Conservation (phyloP, 495 filamentous ascomycete genomes). For the Lasiosphaeria ovina region DNA sequence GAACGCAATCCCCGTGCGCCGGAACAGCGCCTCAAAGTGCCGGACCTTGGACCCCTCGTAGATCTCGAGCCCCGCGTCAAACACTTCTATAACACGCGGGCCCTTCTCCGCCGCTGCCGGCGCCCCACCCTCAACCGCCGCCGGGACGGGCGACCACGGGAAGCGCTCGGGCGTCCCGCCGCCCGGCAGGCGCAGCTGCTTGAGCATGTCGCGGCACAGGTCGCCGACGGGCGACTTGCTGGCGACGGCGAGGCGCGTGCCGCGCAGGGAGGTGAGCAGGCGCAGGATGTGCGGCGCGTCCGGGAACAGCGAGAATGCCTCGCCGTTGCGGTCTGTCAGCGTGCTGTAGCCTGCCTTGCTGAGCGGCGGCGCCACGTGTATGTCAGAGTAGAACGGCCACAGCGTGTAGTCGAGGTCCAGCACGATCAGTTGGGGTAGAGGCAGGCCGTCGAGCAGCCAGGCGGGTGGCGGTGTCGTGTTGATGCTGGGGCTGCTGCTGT, state of each 20-base stretch:
- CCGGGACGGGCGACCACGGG: no score
- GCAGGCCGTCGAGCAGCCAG: conserved; percentile 67
- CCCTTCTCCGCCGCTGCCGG: conserved; percentile 32
- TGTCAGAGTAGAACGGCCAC: conserved; percentile 98
- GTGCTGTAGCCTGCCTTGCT: conserved; percentile 57
- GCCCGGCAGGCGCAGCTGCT: conserved; percentile 58
- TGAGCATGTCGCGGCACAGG: conserved; percentile 76
- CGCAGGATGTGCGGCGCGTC: conserved; percentile 72
- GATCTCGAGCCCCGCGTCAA: conserved; percentile 80
- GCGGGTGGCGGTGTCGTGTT: background rate
- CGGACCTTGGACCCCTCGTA: conserved; percentile 83
- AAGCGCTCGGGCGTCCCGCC: background rate
- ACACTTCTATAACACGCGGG: conserved; percentile 65
- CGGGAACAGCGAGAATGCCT: conserved; percentile 77
- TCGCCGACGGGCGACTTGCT: conserved; percentile 82
- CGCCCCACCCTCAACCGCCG: background rate
- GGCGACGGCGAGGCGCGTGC: conserved; percentile 70
- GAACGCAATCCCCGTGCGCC: conserved; percentile 63
- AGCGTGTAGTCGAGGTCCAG: conserved; percentile 98
- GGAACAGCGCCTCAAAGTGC: conserved; percentile 73
- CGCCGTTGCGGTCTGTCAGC: conserved; percentile 61
- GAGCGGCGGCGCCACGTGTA: conserved; percentile 80
- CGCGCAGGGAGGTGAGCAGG: conserved; percentile 44
- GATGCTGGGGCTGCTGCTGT: conserved; percentile 3
- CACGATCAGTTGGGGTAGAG: conserved; percentile 80